Evolutionary conservation across 257 asterid genomes (phyloP), one percentile per base, ranked within the genome.

Genomic region (Solanum paucissectum): DNA sequence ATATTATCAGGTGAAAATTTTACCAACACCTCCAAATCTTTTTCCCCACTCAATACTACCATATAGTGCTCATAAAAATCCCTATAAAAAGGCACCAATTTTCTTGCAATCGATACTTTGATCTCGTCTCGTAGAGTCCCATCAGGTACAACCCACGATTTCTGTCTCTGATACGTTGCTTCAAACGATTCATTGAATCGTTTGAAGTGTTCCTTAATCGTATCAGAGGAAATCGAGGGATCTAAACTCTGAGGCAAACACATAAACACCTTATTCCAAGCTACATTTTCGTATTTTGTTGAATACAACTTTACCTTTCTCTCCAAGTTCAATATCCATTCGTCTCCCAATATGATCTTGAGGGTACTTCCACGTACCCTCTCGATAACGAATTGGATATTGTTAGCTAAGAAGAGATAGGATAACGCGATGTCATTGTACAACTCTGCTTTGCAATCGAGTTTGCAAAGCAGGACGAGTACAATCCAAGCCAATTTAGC

Each of bases 391-490:
- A 85, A 93, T 36, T 90, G 94, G 91, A 94, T 91, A 38, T 95
- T 94, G 91, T 93, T 95, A 2, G 95, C 94, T 86, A 94, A 82
- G 91, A 94, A 95, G 73, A 95, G 96, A 64, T 95, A 95, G 3
- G 96, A 92, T 86, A 94, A 84, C 16, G 91, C 93, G 40, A 89
- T 71, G 86, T 95, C 97, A 20, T 89, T 90, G 91, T 94, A 95
- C 37, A 89, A 75, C 46, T 91, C 88, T 23, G 96, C 92, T 90
- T 93, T 95, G 86, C 89, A 89, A 88, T 95, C 98, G 68, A 95
- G 98, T 79, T 94, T 94, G 91, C 98, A 95, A 40, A 95, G 95
- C 13, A 95, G 96, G 33, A 91, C 91, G 7, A 95, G 94, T 38
- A 94, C 37, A 87, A 94, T 91, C 97, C 98, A 93, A 33, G 96